A percentile compares a stretch with the other conserved stretches of the same genome.
phyloP scores from a whole-genome alignment of 2,329 filamentous ascomycete genomes.

The Diaporthe australafricana region DNA sequence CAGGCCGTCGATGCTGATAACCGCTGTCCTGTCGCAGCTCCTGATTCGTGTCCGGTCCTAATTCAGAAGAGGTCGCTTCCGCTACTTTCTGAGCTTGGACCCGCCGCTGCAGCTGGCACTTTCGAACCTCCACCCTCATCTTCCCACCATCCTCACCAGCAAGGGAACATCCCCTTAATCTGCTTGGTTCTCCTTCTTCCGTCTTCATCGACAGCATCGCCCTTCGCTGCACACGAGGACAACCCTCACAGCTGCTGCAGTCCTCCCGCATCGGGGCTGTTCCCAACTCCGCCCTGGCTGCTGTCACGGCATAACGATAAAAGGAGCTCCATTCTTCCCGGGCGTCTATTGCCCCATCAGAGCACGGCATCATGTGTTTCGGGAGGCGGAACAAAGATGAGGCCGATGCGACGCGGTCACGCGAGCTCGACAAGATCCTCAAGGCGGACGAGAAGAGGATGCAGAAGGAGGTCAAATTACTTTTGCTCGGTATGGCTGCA shows the following conservation, averaged over 20 bases:
- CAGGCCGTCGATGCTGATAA: conserved; percentile 17
- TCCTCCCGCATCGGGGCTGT: background rate
- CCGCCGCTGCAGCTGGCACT: conserved; percentile 25
- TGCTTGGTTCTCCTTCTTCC: background rate
- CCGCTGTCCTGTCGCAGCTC: conserved; percentile 4
- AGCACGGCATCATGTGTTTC: conserved; percentile 64
- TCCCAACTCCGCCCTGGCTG: conserved; percentile 2
- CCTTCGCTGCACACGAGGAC: conserved; percentile 5
- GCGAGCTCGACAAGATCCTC: conserved; percentile 88
- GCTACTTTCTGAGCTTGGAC: conserved; percentile 28
- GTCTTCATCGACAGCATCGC: conserved; percentile 11
- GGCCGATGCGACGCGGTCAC: conserved; percentile 65
- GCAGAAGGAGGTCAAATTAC: conserved; percentile 90
- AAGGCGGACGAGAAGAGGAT: conserved; percentile 89
- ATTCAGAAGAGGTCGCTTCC: conserved; percentile 18
- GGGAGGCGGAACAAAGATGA: conserved; percentile 65
- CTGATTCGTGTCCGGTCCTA: conserved; percentile 28
- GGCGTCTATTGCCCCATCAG: conserved; percentile 14
- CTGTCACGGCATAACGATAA: conserved; percentile 10
- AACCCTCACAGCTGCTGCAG: background rate
- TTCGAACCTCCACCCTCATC: conserved; percentile 26
- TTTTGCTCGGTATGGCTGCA: conserved; percentile 80
- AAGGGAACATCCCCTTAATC: conserved; percentile 19
- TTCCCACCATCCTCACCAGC: conserved; percentile 17
- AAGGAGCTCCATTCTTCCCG: conserved; percentile 8